Percentiles rank a stretch among this genome's conserved stretches.
phyloP scores from a whole-genome alignment of 805 yeast species.

The Yamadazyma takamatsuzukensis region DNA sequence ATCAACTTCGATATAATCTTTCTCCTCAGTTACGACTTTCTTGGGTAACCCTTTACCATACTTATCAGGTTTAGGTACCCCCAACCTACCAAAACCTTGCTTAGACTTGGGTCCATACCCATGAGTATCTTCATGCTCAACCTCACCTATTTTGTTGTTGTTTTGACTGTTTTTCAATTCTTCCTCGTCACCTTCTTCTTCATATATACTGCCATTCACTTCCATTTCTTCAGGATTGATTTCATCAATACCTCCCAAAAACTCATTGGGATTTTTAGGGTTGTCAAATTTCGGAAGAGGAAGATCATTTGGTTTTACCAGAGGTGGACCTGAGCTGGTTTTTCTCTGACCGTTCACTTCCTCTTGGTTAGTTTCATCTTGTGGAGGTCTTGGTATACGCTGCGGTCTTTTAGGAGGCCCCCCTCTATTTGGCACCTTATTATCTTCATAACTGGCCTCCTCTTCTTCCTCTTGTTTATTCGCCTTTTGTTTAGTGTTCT shows the following conservation, averaged over 20 bases:
- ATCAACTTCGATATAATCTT: conserved; percentile 12
- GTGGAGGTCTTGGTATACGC: conserved; percentile 1
- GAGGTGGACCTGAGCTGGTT: neutral
- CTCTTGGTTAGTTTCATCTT: conserved; percentile 2
- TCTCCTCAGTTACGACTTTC: conserved; percentile 6
- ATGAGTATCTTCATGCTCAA: conserved; percentile 11
- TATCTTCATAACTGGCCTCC: conserved; percentile 2
- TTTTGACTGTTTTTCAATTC: conserved; percentile 7
- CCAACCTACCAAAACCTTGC: conserved; percentile 8
- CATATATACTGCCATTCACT: conserved; percentile 12
- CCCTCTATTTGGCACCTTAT: neutral
- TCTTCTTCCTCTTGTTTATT: conserved; percentile 3
- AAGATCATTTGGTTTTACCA: neutral
- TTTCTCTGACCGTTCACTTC: conserved; percentile 1
- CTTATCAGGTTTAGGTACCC: conserved; percentile 8
- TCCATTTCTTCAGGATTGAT: conserved; percentile 15
- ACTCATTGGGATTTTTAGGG: conserved; percentile 18
- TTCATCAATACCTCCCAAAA: conserved; percentile 21
- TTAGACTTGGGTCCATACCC: conserved; percentile 7
- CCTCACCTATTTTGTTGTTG: conserved; percentile 8
- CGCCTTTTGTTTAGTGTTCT: too few species aligned
- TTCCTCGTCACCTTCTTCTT: conserved; percentile 14
- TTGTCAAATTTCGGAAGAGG: too few species aligned
- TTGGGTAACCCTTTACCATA: conserved; percentile 5
- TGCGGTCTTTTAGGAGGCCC: neutral